phyloP scores from a whole-genome alignment of 805 yeast species.

The Crinitomyces ghanaensis region DNA sequence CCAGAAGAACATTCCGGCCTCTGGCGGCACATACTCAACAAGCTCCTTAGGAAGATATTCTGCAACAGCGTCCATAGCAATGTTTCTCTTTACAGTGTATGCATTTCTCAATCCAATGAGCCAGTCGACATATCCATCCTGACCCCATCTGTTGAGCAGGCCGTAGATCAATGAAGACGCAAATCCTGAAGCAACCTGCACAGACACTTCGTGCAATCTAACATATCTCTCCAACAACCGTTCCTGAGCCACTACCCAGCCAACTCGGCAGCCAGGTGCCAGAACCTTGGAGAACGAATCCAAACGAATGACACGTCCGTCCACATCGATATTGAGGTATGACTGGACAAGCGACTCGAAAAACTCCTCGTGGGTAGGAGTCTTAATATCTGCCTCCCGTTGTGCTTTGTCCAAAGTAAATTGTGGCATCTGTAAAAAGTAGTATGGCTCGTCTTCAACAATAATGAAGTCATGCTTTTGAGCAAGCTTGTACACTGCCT shows the following conservation, averaged over 20 bases:
- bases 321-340: slow-evolving; percentile 62
- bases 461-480: slow-evolving; percentile 77
- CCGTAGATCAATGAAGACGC: slow-evolving; percentile 62
- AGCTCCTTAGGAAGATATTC: slow-evolving; percentile 40
- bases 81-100: slow-evolving; percentile 81
- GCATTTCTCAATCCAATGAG: slow-evolving; percentile 59
- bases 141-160: slow-evolving; percentile 79
- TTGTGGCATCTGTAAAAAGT: slow-evolving; percentile 84
- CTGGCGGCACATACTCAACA: slow-evolving; percentile 31
- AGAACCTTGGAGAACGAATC: slow-evolving; percentile 86
- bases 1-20: slow-evolving; percentile 45
- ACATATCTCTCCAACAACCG: slow-evolving; percentile 50
- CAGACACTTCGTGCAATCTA: slow-evolving; percentile 67
- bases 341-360: slow-evolving; percentile 59
- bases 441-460: slow-evolving; percentile 95
- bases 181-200: slow-evolving; percentile 75
- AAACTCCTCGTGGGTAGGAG: slow-evolving; percentile 50
- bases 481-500: slow-evolving; percentile 62
- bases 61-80: slow-evolving; percentile 63
- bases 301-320: slow-evolving; percentile 81
- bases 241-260: slow-evolving; percentile 77
- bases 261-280: slow-evolving; percentile 84
- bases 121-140: slow-evolving; percentile 81
- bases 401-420: slow-evolving; percentile 38
- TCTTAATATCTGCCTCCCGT: slow-evolving; percentile 13